A percentile compares a stretch with the other conserved stretches of the same genome.
phyloP scores from a whole-genome alignment of 2,329 filamentous ascomycete species.

The Monilinia vaccinii-corymbosi region DNA sequence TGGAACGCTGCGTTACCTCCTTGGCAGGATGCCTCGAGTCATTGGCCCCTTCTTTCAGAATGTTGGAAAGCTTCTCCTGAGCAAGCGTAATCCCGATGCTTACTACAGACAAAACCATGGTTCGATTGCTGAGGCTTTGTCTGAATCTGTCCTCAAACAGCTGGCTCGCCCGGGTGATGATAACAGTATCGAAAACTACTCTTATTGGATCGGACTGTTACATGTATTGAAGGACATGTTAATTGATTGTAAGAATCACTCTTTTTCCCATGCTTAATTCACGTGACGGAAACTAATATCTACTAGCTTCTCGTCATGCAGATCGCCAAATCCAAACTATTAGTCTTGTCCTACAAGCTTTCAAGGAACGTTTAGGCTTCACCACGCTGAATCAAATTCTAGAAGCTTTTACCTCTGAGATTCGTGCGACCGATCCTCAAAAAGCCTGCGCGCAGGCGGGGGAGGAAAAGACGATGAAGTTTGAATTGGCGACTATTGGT shows the following conservation, averaged over 20 bases:
- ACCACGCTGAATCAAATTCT: slow-evolving; percentile 65
- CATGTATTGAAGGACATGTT: slow-evolving; percentile 71
- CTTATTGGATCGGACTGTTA: slow-evolving; percentile 75
- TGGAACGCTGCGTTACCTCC: slow-evolving; percentile 63
- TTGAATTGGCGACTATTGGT: slow-evolving; percentile 42
- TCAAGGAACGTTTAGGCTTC: slow-evolving; percentile 74
- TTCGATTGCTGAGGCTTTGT: slow-evolving; percentile 55
- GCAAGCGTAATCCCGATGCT: slow-evolving; percentile 61
- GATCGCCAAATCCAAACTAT: slow-evolving; percentile 42
- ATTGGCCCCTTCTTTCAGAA: slow-evolving; percentile 82
- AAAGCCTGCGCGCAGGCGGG: slow-evolving; percentile 16
- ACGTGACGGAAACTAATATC: neutral
- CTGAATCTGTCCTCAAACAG: slow-evolving; percentile 59
- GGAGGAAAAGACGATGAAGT: slow-evolving; percentile 24
- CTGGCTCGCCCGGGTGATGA: slow-evolving; percentile 38
- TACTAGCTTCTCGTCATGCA: slow-evolving; percentile 19
- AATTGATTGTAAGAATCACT: slow-evolving; percentile 47
- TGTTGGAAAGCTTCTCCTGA: slow-evolving; percentile 71
- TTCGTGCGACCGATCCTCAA: slow-evolving; percentile 31
- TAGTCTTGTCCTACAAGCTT: slow-evolving; percentile 74
- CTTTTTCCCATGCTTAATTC: slow-evolving; percentile 7
- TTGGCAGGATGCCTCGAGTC: slow-evolving; percentile 69
- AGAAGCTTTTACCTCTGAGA: slow-evolving; percentile 53
- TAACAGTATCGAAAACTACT: slow-evolving; percentile 54
- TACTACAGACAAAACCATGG: slow-evolving; percentile 46